Percentiles rank a stretch among this genome's conserved stretches.
phyloP scores from a whole-genome alignment of 2,329 filamentous ascomycete species.

The Clarireedia monteithiana region DNA sequence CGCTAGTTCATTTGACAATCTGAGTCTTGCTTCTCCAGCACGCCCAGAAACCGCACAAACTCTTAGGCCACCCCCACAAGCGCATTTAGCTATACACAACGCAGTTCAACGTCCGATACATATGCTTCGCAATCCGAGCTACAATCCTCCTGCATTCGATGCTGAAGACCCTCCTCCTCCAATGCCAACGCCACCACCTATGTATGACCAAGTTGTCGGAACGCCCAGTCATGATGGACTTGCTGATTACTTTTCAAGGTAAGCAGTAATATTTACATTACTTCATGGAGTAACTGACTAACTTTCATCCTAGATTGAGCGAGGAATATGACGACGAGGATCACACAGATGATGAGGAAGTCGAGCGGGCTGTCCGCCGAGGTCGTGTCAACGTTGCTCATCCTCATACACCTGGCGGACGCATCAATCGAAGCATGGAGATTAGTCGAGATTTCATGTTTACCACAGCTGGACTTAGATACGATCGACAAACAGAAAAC shows the following conservation, averaged over 20 bases:
- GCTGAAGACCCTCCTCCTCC: constrained; percentile 62
- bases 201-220: constrained; percentile 58
- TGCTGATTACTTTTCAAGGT: constrained; percentile 61
- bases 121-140: constrained; percentile 59
- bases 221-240: constrained; percentile 44
- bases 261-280: constrained; percentile 29
- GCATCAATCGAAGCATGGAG: constrained; percentile 29
- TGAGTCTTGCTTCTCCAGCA: constrained; percentile 18
- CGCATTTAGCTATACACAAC: constrained; percentile 32
- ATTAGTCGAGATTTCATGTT: constrained; percentile 30
- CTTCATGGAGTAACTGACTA: neutral
- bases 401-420: constrained; percentile 28
- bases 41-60: constrained; percentile 13
- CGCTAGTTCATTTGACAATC: constrained; percentile 37
- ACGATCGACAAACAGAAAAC: neutral
- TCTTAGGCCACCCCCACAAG: constrained; percentile 40
- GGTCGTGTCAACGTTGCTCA: constrained; percentile 29
- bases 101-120: constrained; percentile 47
- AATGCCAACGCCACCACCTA: constrained; percentile 60
- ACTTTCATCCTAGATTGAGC: constrained; percentile 14
- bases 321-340: constrained; percentile 25
- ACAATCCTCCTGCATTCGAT: constrained; percentile 63
- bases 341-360: constrained; percentile 26
- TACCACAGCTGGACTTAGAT: neutral
- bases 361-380: constrained; percentile 16